Evolutionary conservation across 208 protist species (phyloP), one percentile per base, ranked within the genome.

Genomic region (Blechomonas ayalai): DNA sequence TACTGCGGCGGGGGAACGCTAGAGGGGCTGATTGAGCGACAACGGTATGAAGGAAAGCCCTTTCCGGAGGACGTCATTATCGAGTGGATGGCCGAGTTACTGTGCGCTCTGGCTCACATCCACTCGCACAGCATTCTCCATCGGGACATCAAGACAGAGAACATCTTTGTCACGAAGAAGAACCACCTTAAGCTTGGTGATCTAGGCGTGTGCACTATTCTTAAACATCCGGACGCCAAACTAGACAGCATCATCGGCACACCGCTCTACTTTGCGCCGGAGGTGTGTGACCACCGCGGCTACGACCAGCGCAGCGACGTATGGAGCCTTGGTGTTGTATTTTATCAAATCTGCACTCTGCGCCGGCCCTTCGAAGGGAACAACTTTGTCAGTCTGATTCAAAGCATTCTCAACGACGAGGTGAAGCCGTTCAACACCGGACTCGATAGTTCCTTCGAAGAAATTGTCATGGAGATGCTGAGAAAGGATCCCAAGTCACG

Each of bases 311-410:
- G 72, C 35, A 94, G 92, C 43, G 95, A 98, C 53, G 89, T 97
- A 23, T 98, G 94, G 95, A 96, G 90, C 37, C 73, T 96, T 13
- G 95, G 94, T 39, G 89, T 98, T 8, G 96, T 96, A 2, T 86
- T 92, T 23, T 96, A 97, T 40, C 95, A 98, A 54, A 96, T 98
- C 90, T 92, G 83, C 59, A 85, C 83, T 3, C 65, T 92, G 32
- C 69, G 77, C 10, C 75, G 64, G 9, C 83, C 83, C 13, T 92
- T 92, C 48, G 73, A 86, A 8, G 79, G 52, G 0, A 42, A 73
- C 36, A 83, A 86, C 58, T 50, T 88, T 0, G 73, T 84, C 28
- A 67, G 48, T 16, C 59, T 92, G 10, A 74, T 92, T 10, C 70
- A 77, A 45, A 64, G 77, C 20, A 89, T 92, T 38, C 53, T 83